Percentiles rank a stretch among this genome's conserved stretches.
phyloP scores from a whole-genome alignment of 1,284 basidiomycete species.

The Irpex lacteus region DNA sequence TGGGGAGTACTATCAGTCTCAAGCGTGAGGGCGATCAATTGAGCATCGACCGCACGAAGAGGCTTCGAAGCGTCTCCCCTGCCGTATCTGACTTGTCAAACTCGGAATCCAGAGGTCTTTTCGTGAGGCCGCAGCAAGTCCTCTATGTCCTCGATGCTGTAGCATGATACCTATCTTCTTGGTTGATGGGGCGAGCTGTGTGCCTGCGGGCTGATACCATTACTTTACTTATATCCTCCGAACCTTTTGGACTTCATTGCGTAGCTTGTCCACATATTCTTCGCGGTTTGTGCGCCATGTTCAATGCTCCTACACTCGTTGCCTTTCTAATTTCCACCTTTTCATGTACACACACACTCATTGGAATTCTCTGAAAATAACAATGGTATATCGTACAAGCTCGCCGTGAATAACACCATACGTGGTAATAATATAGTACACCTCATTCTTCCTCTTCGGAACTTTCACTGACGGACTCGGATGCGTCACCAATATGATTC shows the following conservation, averaged over 20 bases:
- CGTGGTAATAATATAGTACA: too few relatives aligned
- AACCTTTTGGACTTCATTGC: constrained; percentile 2
- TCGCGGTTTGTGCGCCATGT: background rate
- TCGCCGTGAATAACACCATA: too few relatives aligned
- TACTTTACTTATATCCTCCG: constrained; percentile 7
- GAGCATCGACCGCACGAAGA: constrained; percentile 57
- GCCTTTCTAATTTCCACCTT: background rate
- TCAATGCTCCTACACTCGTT: constrained; percentile 1
- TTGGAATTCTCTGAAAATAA: background rate
- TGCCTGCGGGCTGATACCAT: constrained; percentile 5
- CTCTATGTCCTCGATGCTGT: constrained; percentile 78
- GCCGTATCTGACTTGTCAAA: constrained; percentile 60
- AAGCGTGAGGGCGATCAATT: constrained; percentile 72
- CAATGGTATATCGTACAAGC: background rate
- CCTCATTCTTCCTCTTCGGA: background rate
- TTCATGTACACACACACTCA: constrained; percentile 1
- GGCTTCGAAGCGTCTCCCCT: constrained; percentile 70
- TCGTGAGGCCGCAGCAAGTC: constrained; percentile 79
- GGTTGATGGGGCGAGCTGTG: too few relatives aligned
- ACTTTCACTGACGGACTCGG: constrained; percentile 9
- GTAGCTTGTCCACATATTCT: background rate
- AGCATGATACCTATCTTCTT: constrained; percentile 32
- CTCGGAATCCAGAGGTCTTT: constrained; percentile 67
- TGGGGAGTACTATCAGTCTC: constrained; percentile 29
- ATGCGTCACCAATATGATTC: constrained; percentile 31